These are phyloP conservation scores for Apiotrichum veenhuisii DNA, from an alignment of 1,284 basidiomycete species.

Conservation along the genomic window DNA sequence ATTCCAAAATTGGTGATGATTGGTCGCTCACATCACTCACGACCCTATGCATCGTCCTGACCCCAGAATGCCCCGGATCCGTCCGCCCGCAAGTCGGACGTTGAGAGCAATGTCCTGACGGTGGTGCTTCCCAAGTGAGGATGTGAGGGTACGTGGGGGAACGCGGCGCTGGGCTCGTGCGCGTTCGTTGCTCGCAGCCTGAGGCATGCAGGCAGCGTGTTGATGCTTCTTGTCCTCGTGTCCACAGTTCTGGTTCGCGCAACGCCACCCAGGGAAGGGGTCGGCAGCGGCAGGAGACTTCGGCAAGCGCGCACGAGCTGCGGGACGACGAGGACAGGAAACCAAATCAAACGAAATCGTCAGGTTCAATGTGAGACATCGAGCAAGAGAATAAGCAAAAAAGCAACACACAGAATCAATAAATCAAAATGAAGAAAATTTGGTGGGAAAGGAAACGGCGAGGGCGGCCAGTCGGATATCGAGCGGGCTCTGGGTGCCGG, in stretches of 20 bases:
- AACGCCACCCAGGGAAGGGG: not conserved
- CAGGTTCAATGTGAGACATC: too few relatives aligned
- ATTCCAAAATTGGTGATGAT: not conserved
- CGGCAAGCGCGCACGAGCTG: too few relatives aligned
- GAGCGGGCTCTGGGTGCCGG: not conserved
- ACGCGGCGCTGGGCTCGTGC: too few relatives aligned
- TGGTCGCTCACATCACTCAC: not conserved
- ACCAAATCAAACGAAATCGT: too few relatives aligned
- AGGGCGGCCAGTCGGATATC: not conserved
- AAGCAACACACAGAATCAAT: not conserved
- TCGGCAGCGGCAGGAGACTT: not conserved
- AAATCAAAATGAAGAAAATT: not conserved
- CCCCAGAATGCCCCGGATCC: not conserved
- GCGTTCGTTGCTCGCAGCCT: too few relatives aligned
- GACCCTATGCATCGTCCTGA: not conserved
- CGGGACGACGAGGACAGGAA: too few relatives aligned
- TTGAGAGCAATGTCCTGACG: too few relatives aligned
- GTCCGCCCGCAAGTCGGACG: conserved; percentile 1
- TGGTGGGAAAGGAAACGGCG: not conserved
- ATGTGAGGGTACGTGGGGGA: too few relatives aligned
- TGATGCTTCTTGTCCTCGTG: not conserved
- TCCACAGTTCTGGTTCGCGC: not conserved
- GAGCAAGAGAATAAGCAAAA: too few relatives aligned
- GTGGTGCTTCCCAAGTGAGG: too few relatives aligned
- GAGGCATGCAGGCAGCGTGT: too few relatives aligned